A percentile compares a stretch with the other conserved stretches of the same genome.
phyloP scores from a whole-genome alignment of 2,329 filamentous ascomycete genomes.

The Parafenestella ontariensis region DNA sequence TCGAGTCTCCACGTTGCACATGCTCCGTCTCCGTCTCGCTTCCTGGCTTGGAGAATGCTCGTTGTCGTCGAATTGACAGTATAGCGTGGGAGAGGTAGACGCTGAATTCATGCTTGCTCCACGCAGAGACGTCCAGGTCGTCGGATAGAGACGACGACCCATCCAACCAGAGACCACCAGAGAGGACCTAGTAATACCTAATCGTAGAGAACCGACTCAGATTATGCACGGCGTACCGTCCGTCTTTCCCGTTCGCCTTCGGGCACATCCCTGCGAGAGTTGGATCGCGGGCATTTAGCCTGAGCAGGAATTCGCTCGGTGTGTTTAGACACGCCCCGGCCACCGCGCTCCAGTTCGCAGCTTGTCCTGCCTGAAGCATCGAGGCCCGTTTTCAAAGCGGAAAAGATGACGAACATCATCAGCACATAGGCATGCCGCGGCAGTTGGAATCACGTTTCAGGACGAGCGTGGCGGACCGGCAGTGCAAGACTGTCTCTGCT shows the following conservation, averaged over 20 bases:
- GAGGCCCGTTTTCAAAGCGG: slow-evolving; percentile 37
- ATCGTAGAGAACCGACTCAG: slow-evolving; percentile 24
- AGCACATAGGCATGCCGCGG: slow-evolving; percentile 27
- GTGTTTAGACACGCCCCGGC: slow-evolving; percentile 16
- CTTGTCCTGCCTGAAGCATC: slow-evolving; percentile 38
- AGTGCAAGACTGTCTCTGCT: slow-evolving; percentile 21
- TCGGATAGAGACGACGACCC: slow-evolving; percentile 32
- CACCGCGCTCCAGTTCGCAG: slow-evolving; percentile 18
- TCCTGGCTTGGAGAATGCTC: slow-evolving; percentile 16
- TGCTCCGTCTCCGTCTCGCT: slow-evolving; percentile 29
- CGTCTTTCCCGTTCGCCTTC: slow-evolving; percentile 43
- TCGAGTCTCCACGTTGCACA: slow-evolving; percentile 51
- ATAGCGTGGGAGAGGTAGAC: slow-evolving; percentile 24
- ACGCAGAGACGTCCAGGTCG: slow-evolving; percentile 20
- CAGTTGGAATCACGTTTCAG: slow-evolving; percentile 41
- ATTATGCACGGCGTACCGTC: slow-evolving; percentile 46
- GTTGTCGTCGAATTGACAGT: slow-evolving; percentile 20
- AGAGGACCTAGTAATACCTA: slow-evolving; percentile 16
- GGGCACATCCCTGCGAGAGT: slow-evolving; percentile 37
- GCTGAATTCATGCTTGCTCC: slow-evolving; percentile 14
- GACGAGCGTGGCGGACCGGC: slow-evolving; percentile 33
- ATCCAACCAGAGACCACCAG: slow-evolving; percentile 28
- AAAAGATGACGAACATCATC: slow-evolving; percentile 29
- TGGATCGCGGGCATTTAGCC: slow-evolving; percentile 45
- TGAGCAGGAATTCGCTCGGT: slow-evolving; percentile 36